A percentile compares a stretch with the other conserved stretches of the same genome.
phyloP scores from a whole-genome alignment of 2,329 filamentous ascomycete genomes.

The Nemania diffusa region DNA sequence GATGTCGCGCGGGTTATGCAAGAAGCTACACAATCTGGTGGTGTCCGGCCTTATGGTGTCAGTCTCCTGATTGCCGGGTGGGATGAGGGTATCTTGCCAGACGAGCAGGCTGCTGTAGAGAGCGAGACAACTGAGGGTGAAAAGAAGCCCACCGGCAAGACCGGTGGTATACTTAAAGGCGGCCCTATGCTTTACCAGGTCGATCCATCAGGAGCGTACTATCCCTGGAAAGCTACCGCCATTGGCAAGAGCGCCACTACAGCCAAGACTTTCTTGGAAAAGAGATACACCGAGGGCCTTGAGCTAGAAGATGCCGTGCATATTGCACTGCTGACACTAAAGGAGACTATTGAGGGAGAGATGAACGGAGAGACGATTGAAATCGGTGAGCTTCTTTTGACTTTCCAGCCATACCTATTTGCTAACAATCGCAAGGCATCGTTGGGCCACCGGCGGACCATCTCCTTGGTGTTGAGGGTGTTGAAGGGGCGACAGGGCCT shows the following conservation, averaged over 20 bases:
- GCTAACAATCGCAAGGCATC: slow-evolving; percentile 71
- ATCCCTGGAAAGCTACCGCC: slow-evolving; percentile 98
- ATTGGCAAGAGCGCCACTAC: slow-evolving; percentile 99
- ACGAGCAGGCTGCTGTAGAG: slow-evolving; percentile 74
- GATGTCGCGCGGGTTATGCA: slow-evolving; percentile 98
- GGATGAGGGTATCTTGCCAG: slow-evolving; percentile 95
- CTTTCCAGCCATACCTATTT: slow-evolving; percentile 14
- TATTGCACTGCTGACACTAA: slow-evolving; percentile 95
- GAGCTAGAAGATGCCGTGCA: slow-evolving; percentile 98
- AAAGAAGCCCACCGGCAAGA: slow-evolving; percentile 84
- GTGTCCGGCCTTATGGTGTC: slow-evolving; percentile 96
- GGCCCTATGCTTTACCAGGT: slow-evolving; percentile 98
- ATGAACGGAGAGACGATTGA: slow-evolving; percentile 99
- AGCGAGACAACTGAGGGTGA: slow-evolving; percentile 58
- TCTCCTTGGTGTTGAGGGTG: slow-evolving; percentile 89
- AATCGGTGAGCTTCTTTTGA: slow-evolving; percentile 74
- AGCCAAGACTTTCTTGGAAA: slow-evolving; percentile 99
- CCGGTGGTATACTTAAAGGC: slow-evolving; percentile 93
- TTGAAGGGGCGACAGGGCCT: slow-evolving; percentile 84
- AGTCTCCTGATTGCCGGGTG: slow-evolving; percentile 95
- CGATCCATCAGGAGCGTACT: slow-evolving; percentile 98
- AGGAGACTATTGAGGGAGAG: slow-evolving; percentile 99
- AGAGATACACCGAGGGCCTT: slow-evolving; percentile 96
- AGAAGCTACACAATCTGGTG: slow-evolving; percentile 97
- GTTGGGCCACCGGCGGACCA: slow-evolving; percentile 95